A percentile compares a stretch with the other conserved stretches of the same genome.
These are phyloP conservation scores for Cladorrhinum samala DNA, from an alignment of 495 filamentous ascomycete genomes.

Conservation along the genomic window DNA sequence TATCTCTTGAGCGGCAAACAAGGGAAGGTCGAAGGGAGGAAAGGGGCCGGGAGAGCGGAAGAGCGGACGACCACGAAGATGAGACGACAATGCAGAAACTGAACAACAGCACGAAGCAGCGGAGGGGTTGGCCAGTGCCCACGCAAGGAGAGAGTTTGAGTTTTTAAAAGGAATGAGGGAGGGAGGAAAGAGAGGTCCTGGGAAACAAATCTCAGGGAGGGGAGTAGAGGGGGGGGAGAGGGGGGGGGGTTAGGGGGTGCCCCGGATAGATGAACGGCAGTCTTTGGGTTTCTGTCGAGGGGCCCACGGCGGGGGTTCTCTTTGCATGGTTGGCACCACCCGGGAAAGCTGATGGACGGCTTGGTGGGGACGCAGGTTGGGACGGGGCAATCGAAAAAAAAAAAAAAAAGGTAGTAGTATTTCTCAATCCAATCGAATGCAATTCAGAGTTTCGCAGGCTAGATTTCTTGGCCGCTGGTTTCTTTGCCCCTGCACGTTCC, in stretches of 20 bases:
- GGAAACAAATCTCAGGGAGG: background rate
- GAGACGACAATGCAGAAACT: constrained; percentile 7
- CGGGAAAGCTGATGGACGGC: background rate
- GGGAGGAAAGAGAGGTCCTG: constrained; percentile 11
- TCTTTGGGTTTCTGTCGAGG: constrained; percentile 18
- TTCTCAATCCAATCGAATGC: background rate
- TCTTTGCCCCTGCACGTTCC: background rate
- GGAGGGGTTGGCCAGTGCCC: constrained; percentile 9
- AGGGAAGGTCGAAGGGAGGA: constrained; percentile 19
- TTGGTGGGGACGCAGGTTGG: constrained; percentile 11
- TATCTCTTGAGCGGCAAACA: constrained; percentile 8
- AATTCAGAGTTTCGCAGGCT: background rate
- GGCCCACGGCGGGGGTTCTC: constrained; percentile 4
- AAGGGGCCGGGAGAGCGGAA: constrained; percentile 3
- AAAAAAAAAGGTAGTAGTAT: background rate
- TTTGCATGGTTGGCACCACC: background rate
- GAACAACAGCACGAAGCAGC: constrained; percentile 21
- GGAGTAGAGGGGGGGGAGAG: no score
- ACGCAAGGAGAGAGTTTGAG: constrained; percentile 7
- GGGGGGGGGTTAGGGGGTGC: constrained; percentile 9
- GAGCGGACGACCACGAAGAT: background rate
- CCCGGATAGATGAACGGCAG: constrained; percentile 23
- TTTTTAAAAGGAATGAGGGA: constrained; percentile 9
- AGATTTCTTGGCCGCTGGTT: no score
- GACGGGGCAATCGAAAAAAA: constrained; percentile 1